Evolutionary conservation across 345 rosid species (phyloP).

Genomic region (Citrus reticulata): DNA sequence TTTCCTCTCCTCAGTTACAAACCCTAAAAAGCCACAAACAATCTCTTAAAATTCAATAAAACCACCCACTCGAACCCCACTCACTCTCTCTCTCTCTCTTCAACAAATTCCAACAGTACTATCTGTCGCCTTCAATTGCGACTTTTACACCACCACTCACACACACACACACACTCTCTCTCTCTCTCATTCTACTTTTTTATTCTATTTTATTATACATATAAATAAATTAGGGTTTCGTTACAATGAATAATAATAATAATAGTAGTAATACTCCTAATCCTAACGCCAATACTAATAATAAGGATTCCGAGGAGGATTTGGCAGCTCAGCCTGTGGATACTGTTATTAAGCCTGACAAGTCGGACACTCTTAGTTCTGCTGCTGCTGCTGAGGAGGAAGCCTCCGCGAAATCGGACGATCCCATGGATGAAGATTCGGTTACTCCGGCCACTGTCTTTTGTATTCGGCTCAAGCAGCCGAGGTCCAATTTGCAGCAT

Average conservation of each 20-base stretch:
- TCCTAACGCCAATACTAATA: not conserved
- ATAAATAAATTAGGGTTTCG: constrained; percentile 44
- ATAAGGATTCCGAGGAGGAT: constrained; percentile 32
- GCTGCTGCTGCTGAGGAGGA: constrained; percentile 28
- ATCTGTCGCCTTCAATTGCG: constrained; percentile 94
- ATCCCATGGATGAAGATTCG: constrained; percentile 76
- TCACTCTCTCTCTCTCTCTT: constrained; percentile 30
- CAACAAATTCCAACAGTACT: constrained; percentile 37
- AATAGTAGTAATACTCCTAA: not conserved
- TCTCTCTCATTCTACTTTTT: constrained; percentile 20
- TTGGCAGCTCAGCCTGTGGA: constrained; percentile 25
- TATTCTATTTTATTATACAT: constrained; percentile 1
- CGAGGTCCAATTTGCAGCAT: constrained; percentile 72
- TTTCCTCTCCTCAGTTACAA: not conserved
- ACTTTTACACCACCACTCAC: constrained; percentile 57
- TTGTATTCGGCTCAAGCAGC: constrained; percentile 82
- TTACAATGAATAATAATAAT: constrained; percentile 42
- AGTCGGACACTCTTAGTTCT: constrained; percentile 9
- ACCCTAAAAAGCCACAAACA: constrained; percentile 19
- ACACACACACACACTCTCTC: not conserved
- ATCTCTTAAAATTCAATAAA: constrained; percentile 10
- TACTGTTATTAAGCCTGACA: constrained; percentile 10
- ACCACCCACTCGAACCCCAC: constrained; percentile 52
- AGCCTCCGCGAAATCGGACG: constrained; percentile 32
- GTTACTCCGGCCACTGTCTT: constrained; percentile 83